Evolutionary conservation across 2,329 filamentous ascomycete species (phyloP).

Genomic region (Westerdykella ornata): DNA sequence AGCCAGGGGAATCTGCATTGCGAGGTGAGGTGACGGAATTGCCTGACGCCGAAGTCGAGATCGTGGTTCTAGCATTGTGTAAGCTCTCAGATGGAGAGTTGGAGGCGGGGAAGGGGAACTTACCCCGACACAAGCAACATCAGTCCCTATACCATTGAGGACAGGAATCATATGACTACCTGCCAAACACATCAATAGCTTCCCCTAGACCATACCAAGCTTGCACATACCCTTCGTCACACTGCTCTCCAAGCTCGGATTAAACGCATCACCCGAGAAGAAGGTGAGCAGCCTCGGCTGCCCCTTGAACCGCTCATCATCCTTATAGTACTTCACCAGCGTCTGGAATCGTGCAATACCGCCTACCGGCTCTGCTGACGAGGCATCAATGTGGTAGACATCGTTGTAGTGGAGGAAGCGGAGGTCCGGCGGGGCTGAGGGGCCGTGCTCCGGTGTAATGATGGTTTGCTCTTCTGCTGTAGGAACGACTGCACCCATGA

Average conservation of each 20-base stretch:
- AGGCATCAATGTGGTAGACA: slow-evolving; percentile 78
- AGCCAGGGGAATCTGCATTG: slow-evolving; percentile 86
- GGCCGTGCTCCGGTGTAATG: slow-evolving; percentile 40
- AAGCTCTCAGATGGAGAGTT: slow-evolving; percentile 4
- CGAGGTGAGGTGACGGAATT: slow-evolving; percentile 64
- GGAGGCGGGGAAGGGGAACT: slow-evolving; percentile 27
- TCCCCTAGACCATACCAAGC: background rate
- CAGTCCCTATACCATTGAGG: slow-evolving; percentile 68
- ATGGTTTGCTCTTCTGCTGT: slow-evolving; percentile 33
- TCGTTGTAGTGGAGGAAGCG: slow-evolving; percentile 90
- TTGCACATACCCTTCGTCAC: slow-evolving; percentile 65
- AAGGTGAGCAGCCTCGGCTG: slow-evolving; percentile 66
- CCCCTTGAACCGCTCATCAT: slow-evolving; percentile 52
- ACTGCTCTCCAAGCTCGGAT: slow-evolving; percentile 80
- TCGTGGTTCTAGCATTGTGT: slow-evolving; percentile 65
- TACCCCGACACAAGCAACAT: slow-evolving; percentile 77
- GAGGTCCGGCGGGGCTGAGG: slow-evolving; percentile 56
- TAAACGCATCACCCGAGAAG: slow-evolving; percentile 90
- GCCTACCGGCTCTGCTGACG: slow-evolving; percentile 73
- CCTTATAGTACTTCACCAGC: slow-evolving; percentile 66
- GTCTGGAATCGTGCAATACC: slow-evolving; percentile 76
- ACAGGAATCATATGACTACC: slow-evolving; percentile 81
- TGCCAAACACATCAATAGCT: slow-evolving; percentile 20
- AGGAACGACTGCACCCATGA: slow-evolving; percentile 3
- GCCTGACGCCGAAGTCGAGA: slow-evolving; percentile 80